Evolutionary conservation across 192 early-diverging fungal species (phyloP), one percentile per base, ranked within the genome.

Genomic region (Linnemannia schmuckeri): DNA sequence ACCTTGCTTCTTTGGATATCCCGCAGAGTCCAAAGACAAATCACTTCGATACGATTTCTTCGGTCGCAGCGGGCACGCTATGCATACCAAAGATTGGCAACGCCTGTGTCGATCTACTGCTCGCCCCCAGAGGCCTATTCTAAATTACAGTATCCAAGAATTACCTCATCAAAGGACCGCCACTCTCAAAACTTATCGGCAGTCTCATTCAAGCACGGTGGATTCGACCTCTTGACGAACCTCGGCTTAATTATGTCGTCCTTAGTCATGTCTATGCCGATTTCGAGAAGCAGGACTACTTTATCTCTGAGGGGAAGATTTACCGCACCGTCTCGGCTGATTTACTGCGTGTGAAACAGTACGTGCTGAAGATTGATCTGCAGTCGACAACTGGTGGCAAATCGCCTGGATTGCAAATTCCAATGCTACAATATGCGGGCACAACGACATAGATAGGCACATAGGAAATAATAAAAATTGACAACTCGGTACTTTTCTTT

Each of bases 181-280:
- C 81, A 33, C 55, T 82, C 81, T 42, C 44, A 54, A 76, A 72
- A 12, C 74, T 82, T 63, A 75, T 76, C 68, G 49, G 33, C 20
- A 77, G 44, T 30, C 81, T 77, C 74, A 55, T 61, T 1, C 47
- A 82, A 46, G 47, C 37, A 41, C 24, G 49, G n/a, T 72, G 74
- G 74, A 75, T 82, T 68, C 1, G 1, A 2, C 6, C 63, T 33
- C 49, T 66, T 42, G 70, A 37, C 70, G 66, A 72, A 49, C 68
- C 80, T 57, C 52, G 69, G 22, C 80, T 82, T 54, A 55, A 76
- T 75, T 82, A 76, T 82, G 61, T 82, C 47, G 74, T 82, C 40
- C 80, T 74, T n/a, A 82, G 74, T 33, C 46, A 70, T 44, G 52
- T 70, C 37, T 76, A 82, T 82, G 69, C 42, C 35, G 49, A 72